Evolutionary conservation across 306 rosid genomes (phyloP).

Genomic region (Citrullus mucosospermus): DNA sequence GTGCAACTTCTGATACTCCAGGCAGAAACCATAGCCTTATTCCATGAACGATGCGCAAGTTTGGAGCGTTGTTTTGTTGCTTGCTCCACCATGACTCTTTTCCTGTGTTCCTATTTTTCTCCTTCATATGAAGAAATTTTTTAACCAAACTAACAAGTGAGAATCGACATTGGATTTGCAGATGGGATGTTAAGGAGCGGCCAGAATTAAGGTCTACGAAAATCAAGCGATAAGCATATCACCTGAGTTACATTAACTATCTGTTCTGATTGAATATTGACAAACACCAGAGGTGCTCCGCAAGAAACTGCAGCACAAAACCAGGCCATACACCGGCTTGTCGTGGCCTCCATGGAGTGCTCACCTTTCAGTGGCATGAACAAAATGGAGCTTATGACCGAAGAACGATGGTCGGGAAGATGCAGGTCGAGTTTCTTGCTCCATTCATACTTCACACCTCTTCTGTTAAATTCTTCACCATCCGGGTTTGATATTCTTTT

Average conservation of each 20-base stretch:
- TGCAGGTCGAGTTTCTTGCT: slow-evolving; percentile 33
- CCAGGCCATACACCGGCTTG: slow-evolving; percentile 71
- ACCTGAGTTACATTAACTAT: slow-evolving; percentile 19
- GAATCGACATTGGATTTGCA: not conserved
- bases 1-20: slow-evolving; percentile 40
- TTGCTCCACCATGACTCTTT: slow-evolving; percentile 15
- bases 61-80: slow-evolving; percentile 22
- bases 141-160: not conserved
- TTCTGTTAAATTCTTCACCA: slow-evolving; percentile 27
- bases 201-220: not conserved
- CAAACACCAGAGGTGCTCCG: slow-evolving; percentile 63
- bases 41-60: slow-evolving; percentile 25
- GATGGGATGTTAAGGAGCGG: not conserved
- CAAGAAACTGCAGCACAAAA: slow-evolving; percentile 60
- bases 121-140: slow-evolving; percentile 12
- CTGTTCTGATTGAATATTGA: slow-evolving; percentile 65
- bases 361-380: slow-evolving; percentile 41
- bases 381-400: slow-evolving; percentile 49
- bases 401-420: slow-evolving; percentile 38
- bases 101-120: slow-evolving; percentile 12
- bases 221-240: not conserved
- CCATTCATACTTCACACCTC: slow-evolving; percentile 56
- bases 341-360: slow-evolving; percentile 32
- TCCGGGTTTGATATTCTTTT: slow-evolving; percentile 18
- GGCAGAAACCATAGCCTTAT: slow-evolving; percentile 74